phyloP scores from a whole-genome alignment of 108 stramenopile species.

The Stephanodiscus triporus region DNA sequence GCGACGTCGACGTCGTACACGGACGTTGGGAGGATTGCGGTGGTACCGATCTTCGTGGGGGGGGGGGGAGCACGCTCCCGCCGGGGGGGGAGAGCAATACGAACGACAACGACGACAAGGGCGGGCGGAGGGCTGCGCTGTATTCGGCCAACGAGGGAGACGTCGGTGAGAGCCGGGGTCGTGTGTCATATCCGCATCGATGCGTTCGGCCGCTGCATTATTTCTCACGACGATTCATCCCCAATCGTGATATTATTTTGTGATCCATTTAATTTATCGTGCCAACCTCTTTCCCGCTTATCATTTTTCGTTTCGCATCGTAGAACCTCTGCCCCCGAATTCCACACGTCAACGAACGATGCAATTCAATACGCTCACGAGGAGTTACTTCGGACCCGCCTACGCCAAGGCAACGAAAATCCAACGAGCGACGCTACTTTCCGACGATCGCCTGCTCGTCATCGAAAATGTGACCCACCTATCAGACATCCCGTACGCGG shows the following conservation, averaged over 20 bases:
- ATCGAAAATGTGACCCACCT: slow-evolving; percentile 70
- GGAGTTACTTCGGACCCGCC: slow-evolving; percentile 79
- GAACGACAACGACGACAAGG: neutral
- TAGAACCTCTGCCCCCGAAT: slow-evolving; percentile 15
- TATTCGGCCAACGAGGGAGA: slow-evolving; percentile 14
- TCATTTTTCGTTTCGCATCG: neutral
- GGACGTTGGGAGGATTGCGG: slow-evolving; percentile 59
- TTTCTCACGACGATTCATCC: neutral
- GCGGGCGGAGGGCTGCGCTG: neutral
- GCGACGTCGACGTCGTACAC: slow-evolving; percentile 74
- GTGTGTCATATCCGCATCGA: neutral
- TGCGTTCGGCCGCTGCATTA: neutral
- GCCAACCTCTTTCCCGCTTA: neutral
- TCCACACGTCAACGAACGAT: slow-evolving; percentile 52
- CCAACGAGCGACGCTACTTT: slow-evolving; percentile 64
- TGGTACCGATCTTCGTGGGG: neutral
- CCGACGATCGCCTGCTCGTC: slow-evolving; percentile 57
- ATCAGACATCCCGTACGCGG: slow-evolving; percentile 75
- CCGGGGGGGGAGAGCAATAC: too few species aligned
- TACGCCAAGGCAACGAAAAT: slow-evolving; percentile 75
- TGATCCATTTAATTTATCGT: slow-evolving; percentile 4
- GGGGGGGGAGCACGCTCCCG: neutral
- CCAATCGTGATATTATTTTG: neutral
- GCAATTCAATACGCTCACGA: slow-evolving; percentile 74
- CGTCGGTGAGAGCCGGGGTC: neutral